Percentiles rank a stretch among this genome's conserved stretches.
Evolutionary conservation across 192 early-diverging fungal species (phyloP).

Genomic region (Backusella luteola): DNA sequence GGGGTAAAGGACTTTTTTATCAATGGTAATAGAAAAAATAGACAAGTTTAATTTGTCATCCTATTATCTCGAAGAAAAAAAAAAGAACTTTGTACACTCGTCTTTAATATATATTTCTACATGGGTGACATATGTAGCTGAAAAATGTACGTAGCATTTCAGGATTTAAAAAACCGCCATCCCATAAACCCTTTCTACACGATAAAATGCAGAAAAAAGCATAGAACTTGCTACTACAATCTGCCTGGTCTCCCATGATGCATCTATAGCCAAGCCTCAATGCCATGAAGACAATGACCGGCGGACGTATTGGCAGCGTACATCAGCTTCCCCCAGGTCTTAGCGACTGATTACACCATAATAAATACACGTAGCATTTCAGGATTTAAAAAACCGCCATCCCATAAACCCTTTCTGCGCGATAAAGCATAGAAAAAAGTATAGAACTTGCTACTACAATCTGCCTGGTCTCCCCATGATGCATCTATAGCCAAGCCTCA

Average conservation of each 20-base stretch:
- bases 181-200: neutral
- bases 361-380: neutral
- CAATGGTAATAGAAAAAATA: too few species aligned
- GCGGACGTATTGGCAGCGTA: neutral
- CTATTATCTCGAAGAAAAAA: too few species aligned
- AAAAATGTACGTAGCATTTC: neutral
- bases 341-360: neutral
- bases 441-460: neutral
- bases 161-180: neutral
- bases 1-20: too few species aligned
- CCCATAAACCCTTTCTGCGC: neutral
- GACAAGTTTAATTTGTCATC: too few species aligned
- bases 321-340: neutral
- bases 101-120: too few species aligned
- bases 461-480: neutral
- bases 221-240: neutral
- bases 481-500: neutral
- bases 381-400: neutral
- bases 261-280: neutral
- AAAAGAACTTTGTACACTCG: too few species aligned
- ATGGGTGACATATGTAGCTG: too few species aligned
- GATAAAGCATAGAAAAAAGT: neutral
- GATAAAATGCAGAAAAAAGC: neutral
- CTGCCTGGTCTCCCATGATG: neutral
- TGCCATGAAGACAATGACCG: neutral